Base-by-base conservation (phyloP, 2,329 filamentous ascomycete genomes). In the Botrytis aclada region DNA sequence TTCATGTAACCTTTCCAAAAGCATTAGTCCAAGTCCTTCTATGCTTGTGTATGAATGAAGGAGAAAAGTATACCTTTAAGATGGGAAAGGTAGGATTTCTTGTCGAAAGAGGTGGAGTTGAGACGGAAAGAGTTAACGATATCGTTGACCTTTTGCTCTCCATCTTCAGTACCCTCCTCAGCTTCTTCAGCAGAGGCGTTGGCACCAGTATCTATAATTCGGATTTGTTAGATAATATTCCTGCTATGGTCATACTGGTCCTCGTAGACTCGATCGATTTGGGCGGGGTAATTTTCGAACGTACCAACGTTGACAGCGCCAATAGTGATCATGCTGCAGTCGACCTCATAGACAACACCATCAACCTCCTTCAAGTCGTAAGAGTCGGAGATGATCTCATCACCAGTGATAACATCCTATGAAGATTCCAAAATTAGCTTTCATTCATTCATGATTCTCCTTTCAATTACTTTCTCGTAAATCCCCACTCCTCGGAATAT, bases 321-420 rank as follows among this genome's bases (percentile, higher is more conserved):
- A 84, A 95, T 87, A 74, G 89, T 90, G 85, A 98, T 94, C 90
- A 95, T 97, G 83, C 88, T 87, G 86, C 95, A 97, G 86, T 99
- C 92, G 82, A 91, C 92, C 87, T 98, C 95, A 86, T 93, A 98
- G 80, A 92, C 90, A 79, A 93, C 86, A 78, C 89, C 90, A 83
- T 95, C 93, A 76, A 95, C 82, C 83, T 92, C 87, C 86, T 93
- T 94, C 82, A 97, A 84, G 79, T 94, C 87, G 87, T 92, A 98
- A 79, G 93, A 96, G 86, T 98, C 95, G 81, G 96, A 97, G 90
- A 98, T 91, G 84, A 99, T 89, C 92, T 99, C 96, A 86, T 98
- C 95, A 78, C 86, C 93, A 84, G 89, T 93, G 85, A 98, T 83
- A 80, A 96, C 85, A 83, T 99, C 96, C 96, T 99, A 70, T 54